Percentiles rank a stretch among this genome's conserved stretches.
Conservation (phyloP, 2,329 filamentous ascomycete genomes). For the Pseudocercospora musae region DNA sequence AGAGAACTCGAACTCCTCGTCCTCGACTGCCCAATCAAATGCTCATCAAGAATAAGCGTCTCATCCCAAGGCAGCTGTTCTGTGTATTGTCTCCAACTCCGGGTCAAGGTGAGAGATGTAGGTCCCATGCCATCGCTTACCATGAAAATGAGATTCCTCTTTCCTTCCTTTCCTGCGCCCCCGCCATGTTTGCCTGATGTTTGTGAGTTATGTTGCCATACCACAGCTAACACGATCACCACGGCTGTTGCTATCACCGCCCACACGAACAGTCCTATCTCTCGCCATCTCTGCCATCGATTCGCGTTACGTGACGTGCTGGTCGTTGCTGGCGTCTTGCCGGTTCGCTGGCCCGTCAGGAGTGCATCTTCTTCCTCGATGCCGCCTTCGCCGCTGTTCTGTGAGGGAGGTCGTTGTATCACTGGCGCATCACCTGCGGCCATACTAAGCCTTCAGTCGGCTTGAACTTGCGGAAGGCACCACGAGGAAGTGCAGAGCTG, state of each 20-base stretch:
- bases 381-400: conserved; percentile 54
- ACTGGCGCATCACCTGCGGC: conserved; percentile 50
- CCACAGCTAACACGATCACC: conserved; percentile 76
- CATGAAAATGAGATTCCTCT: conserved; percentile 97
- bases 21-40: conserved; percentile 85
- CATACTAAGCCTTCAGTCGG: neutral
- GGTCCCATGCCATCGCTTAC: conserved; percentile 98
- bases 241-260: conserved; percentile 74
- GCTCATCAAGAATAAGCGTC: conserved; percentile 75
- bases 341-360: conserved; percentile 52
- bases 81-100: conserved; percentile 78
- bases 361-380: conserved; percentile 61
- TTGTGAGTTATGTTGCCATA: conserved; percentile 61
- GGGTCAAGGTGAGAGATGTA: conserved; percentile 79
- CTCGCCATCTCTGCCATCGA: conserved; percentile 58
- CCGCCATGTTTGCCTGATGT: conserved; percentile 17
- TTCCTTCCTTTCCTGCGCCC: conserved; percentile 49
- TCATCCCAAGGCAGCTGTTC: conserved; percentile 71
- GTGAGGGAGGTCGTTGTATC: conserved; percentile 54
- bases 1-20: conserved; percentile 80
- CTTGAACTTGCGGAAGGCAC: too few species aligned
- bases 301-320: conserved; percentile 41
- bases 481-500: neutral
- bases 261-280: conserved; percentile 77
- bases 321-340: conserved; percentile 27